A percentile compares a stretch with the other conserved stretches of the same genome.
These are phyloP conservation scores for Xylaria sp. DNA, from an alignment of 2,329 filamentous ascomycete species.

Conservation along the genomic window DNA sequence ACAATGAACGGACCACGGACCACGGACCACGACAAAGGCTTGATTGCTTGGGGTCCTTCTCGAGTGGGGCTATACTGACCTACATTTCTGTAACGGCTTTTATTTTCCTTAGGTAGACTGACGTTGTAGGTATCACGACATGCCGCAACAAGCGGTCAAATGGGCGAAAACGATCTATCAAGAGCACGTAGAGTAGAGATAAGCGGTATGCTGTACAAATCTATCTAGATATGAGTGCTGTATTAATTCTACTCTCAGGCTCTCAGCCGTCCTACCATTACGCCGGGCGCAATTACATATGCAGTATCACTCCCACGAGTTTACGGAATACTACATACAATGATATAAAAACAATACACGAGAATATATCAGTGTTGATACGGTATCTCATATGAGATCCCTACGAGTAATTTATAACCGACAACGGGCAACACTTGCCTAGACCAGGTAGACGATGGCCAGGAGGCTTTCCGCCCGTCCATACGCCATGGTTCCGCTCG, in stretches of 20 bases:
- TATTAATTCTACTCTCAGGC: not conserved
- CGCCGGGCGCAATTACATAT: not conserved
- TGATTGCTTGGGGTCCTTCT: not conserved
- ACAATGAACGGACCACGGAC: not conserved
- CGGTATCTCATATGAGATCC: not conserved
- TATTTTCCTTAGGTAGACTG: not conserved
- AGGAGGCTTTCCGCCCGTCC: not conserved
- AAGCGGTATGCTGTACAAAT: not conserved
- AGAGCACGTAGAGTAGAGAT: not conserved
- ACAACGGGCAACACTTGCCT: too few relatives aligned
- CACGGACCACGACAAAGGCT: not conserved
- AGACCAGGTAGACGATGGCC: not conserved
- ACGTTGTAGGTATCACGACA: not conserved
- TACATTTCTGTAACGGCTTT: not conserved
- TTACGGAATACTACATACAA: not conserved
- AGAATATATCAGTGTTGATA: not conserved
- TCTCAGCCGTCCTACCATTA: not conserved
- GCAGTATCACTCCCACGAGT: not conserved
- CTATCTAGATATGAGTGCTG: not conserved
- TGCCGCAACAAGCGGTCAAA: not conserved
- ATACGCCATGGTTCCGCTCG: not conserved
- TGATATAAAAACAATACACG: not conserved
- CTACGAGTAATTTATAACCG: too few relatives aligned
- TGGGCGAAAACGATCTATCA: not conserved
- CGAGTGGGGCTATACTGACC: not conserved